Conservation (phyloP, 768 basidiomycete species). For the Suillus subluteus region DNA sequence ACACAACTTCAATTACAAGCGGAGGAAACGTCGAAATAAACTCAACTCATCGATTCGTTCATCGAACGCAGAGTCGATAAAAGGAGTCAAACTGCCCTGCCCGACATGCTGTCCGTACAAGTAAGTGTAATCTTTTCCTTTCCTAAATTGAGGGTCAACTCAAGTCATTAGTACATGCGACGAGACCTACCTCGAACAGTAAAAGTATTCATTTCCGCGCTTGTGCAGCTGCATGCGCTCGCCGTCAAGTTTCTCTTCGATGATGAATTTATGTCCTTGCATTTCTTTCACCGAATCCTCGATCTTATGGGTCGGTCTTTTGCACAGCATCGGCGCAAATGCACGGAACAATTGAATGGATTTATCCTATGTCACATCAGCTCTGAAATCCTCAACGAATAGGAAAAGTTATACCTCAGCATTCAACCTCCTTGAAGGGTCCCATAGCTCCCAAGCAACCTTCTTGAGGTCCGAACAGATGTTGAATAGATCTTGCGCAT, state of each 20-base stretch:
- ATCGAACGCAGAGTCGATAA: constrained; percentile 78
- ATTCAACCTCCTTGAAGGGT: constrained; percentile 68
- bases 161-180: not conserved
- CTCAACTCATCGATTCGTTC: constrained; percentile 79
- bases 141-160: constrained; percentile 48
- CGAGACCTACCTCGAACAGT: constrained; percentile 76
- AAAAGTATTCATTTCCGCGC: constrained; percentile 87
- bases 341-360: constrained; percentile 79
- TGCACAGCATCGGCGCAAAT: constrained; percentile 96
- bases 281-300: constrained; percentile 87
- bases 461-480: constrained; percentile 96
- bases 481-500: constrained; percentile 93
- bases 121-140: constrained; percentile 90
- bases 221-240: constrained; percentile 97
- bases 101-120: constrained; percentile 88
- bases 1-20: constrained; percentile 15
- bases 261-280: constrained; percentile 76
- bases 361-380: constrained; percentile 66
- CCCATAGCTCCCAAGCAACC: constrained; percentile 87
- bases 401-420: constrained; percentile 45
- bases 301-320: constrained; percentile 79
- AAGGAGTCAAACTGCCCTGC: constrained; percentile 86
- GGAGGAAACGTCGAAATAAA: not conserved
- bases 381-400: no score
- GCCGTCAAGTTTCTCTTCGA: constrained; percentile 98